These are phyloP conservation scores for Pseudogymnoascus sp. DNA, from an alignment of 2,329 filamentous ascomycete genomes.

Conservation along the genomic window DNA sequence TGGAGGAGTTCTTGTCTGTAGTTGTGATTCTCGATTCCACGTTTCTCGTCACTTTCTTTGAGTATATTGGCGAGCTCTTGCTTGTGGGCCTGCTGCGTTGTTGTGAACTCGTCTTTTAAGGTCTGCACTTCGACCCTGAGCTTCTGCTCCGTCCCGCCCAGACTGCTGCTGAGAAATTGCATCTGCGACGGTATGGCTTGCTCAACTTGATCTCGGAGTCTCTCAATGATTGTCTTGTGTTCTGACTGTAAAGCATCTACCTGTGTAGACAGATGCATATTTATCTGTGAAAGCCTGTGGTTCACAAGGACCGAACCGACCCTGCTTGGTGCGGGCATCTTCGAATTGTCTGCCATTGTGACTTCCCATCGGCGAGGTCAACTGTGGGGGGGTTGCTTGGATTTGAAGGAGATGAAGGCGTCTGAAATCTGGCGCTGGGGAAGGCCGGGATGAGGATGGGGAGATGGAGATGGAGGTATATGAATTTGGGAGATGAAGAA, in stretches of 20 bases:
- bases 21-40: neutral
- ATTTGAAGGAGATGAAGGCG: neutral
- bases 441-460: too few relatives aligned
- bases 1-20: neutral
- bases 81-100: neutral
- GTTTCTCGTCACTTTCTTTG: neutral
- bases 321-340: neutral
- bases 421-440: too few relatives aligned
- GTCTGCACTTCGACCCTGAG: neutral
- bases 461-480: neutral
- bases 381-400: too few relatives aligned
- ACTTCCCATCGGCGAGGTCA: too few relatives aligned
- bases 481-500: too few relatives aligned
- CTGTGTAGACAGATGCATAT: too few relatives aligned
- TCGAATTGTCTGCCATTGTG: neutral
- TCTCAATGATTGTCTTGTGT: too few relatives aligned
- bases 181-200: neutral
- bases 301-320: neutral
- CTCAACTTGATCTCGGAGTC: neutral
- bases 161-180: neutral
- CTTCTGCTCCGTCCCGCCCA: neutral
- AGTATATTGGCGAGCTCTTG: neutral
- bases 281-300: neutral
- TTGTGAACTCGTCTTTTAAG: neutral
- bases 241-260: too few relatives aligned